These are phyloP conservation scores for Elongisporangium senticosum DNA, from an alignment of 352 stramenopile genomes.

Conservation along the genomic window DNA sequence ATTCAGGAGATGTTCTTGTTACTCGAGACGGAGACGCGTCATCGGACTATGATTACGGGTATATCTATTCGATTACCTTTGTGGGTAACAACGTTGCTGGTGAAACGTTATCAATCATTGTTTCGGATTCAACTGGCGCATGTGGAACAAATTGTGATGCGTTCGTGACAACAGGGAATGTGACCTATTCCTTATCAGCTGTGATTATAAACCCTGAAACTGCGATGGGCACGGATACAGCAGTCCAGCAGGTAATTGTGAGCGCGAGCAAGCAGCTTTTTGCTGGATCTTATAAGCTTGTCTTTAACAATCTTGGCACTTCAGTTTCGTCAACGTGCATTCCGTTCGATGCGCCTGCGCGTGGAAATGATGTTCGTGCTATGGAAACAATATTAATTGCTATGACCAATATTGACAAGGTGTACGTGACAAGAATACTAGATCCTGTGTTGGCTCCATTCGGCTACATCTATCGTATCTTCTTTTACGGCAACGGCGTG, in stretches of 20 bases:
- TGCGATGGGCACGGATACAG: conserved; percentile 70
- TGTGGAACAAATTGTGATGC: conserved; percentile 15
- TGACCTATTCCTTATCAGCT: conserved; percentile 17
- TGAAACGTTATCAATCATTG: conserved; percentile 34
- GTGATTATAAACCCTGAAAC: conserved; percentile 32
- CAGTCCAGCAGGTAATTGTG: conserved; percentile 64
- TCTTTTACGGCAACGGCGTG: conserved; percentile 76
- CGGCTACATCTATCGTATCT: conserved; percentile 65
- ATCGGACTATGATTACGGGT: conserved; percentile 50
- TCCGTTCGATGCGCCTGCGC: conserved; percentile 46
- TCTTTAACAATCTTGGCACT: conserved; percentile 36
- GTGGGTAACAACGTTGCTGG: conserved; percentile 64
- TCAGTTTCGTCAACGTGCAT: conserved; percentile 41
- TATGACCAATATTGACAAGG: conserved; percentile 72
- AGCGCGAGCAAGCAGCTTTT: conserved; percentile 38
- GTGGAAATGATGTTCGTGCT: conserved; percentile 23
- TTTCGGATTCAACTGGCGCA: conserved; percentile 15
- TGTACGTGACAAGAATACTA: conserved; percentile 51
- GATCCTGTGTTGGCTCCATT: conserved; percentile 31
- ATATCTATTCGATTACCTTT: conserved; percentile 72
- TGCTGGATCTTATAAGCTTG: conserved; percentile 50
- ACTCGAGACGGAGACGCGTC: conserved; percentile 67
- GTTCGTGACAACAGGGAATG: conserved; percentile 36
- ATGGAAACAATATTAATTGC: conserved; percentile 47
- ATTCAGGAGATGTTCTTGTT: conserved; percentile 49